Evolutionary conservation across 345 rosid species (phyloP).

Genomic region (Eucalyptus curtisii): DNA sequence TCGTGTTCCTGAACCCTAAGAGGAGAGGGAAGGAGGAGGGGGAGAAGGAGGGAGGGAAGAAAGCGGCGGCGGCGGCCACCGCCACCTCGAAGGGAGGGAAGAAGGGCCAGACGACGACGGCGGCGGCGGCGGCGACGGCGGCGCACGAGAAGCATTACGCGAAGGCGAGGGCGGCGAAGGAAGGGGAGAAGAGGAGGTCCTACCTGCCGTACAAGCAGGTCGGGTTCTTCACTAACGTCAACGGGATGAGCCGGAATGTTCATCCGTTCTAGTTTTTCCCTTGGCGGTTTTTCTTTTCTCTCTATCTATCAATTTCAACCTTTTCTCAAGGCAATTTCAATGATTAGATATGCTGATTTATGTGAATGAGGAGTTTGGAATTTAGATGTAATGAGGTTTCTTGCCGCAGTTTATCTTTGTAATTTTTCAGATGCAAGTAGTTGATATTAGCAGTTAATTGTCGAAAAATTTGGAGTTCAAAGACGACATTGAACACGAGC

Average conservation of each 20-base stretch:
- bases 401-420: background rate
- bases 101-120: background rate
- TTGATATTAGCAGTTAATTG: background rate
- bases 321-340: background rate
- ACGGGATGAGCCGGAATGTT: slow-evolving; percentile 1
- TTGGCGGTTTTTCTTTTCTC: background rate
- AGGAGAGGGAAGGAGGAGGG: background rate
- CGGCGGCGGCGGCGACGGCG: background rate
- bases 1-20: slow-evolving; percentile 18
- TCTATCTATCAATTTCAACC: background rate
- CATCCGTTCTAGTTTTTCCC: background rate
- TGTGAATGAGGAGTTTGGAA: background rate
- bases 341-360: background rate
- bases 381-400: background rate
- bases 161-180: background rate
- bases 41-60: background rate
- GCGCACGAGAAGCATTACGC: slow-evolving; percentile 1
- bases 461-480: background rate
- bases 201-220: slow-evolving; percentile 7
- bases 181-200: background rate
- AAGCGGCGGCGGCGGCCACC: background rate
- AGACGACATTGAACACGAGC: background rate
- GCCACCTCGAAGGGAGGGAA: background rate
- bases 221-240: slow-evolving; percentile 8
- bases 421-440: background rate